A percentile compares a stretch with the other conserved stretches of the same genome.
phyloP scores from a whole-genome alignment of 1,284 basidiomycete species.

The Gymnopus androsaceus region DNA sequence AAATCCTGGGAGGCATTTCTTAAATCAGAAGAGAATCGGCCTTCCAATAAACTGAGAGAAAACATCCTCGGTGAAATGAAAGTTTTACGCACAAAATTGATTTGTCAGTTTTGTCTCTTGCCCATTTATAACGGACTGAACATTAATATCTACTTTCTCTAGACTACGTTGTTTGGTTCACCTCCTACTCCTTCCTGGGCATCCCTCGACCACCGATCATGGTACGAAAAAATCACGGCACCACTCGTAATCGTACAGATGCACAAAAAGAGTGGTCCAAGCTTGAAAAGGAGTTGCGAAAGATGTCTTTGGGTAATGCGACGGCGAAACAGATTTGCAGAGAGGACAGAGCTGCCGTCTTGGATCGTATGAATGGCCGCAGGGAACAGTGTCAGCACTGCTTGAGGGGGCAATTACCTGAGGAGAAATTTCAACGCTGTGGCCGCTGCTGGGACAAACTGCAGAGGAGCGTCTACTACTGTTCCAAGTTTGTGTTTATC shows the following conservation, averaged over 20 bases:
- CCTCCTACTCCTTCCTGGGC: constrained; percentile 16
- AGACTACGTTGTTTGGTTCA: constrained; percentile 16
- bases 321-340: not conserved
- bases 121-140: not conserved
- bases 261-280: too few species aligned
- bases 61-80: constrained; percentile 4
- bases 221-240: not conserved
- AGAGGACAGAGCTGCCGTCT: not conserved
- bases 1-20: constrained; percentile 14
- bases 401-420: not conserved
- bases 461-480: constrained; percentile 16
- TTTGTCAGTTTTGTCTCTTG: constrained; percentile 12
- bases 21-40: not conserved
- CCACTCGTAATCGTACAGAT: not conserved
- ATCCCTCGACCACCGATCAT: not conserved
- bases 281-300: not conserved
- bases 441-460: constrained; percentile 6
- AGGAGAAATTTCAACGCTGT: constrained; percentile 11
- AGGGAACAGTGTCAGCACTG: constrained; percentile 5
- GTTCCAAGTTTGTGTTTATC: constrained; percentile 10
- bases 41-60: constrained; percentile 8
- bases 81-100: constrained; percentile 19
- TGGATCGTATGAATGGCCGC: not conserved
- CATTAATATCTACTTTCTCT: not conserved
- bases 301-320: not conserved